phyloP scores from a whole-genome alignment of 805 yeast species.

The Zygotorulaspora danielsina region DNA sequence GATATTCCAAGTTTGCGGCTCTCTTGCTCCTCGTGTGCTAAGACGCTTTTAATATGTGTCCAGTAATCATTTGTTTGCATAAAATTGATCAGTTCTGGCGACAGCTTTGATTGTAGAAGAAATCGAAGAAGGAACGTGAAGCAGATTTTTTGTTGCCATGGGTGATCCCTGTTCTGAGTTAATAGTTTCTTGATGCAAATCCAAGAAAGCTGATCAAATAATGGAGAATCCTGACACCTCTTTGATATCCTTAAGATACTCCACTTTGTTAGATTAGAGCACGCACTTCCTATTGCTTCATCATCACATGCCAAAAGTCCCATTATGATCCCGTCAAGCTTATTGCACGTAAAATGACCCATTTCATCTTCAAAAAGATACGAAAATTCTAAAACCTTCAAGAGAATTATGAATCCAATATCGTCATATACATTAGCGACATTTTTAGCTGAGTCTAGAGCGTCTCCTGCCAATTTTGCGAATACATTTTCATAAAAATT shows the following conservation, averaged over 20 bases:
- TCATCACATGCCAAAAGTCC: slow-evolving; percentile 20
- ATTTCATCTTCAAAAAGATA: slow-evolving; percentile 29
- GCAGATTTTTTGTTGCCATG: slow-evolving; percentile 40
- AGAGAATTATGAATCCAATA: slow-evolving; percentile 17
- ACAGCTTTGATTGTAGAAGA: slow-evolving; percentile 30
- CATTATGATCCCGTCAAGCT: slow-evolving; percentile 19
- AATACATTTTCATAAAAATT: slow-evolving; percentile 7
- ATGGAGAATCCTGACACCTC: slow-evolving; percentile 13
- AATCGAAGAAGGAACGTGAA: slow-evolving; percentile 55
- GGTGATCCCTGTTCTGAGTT: slow-evolving; percentile 26
- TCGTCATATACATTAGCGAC: background rate
- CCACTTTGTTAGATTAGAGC: slow-evolving; percentile 47
- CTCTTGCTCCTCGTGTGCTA: slow-evolving; percentile 57
- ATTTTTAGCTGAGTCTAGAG: background rate
- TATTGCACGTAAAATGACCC: slow-evolving; percentile 1
- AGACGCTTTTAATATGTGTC: slow-evolving; percentile 51
- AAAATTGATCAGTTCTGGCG: slow-evolving; percentile 10
- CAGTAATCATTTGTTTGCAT: slow-evolving; percentile 43
- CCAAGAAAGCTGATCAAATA: slow-evolving; percentile 44
- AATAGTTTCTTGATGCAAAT: slow-evolving; percentile 39
- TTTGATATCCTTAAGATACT: slow-evolving; percentile 38
- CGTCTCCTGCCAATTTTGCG: background rate
- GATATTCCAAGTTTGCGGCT: slow-evolving; percentile 65
- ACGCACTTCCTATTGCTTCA: slow-evolving; percentile 15
- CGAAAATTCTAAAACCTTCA: slow-evolving; percentile 39